phyloP scores from a whole-genome alignment of 2,329 filamentous ascomycete genomes.

The Alternaria longipes region DNA sequence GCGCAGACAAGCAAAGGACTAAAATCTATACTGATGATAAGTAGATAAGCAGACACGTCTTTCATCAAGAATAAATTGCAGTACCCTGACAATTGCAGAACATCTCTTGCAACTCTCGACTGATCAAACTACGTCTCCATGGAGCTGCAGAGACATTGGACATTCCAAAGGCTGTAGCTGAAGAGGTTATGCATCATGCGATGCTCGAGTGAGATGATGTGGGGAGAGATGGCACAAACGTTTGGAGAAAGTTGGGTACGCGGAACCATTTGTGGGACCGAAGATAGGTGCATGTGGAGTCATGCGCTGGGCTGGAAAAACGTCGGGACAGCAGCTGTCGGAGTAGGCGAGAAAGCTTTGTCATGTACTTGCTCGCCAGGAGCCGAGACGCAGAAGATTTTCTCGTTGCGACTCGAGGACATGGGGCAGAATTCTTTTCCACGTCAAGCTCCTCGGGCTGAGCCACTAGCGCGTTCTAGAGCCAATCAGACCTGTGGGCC shows the following conservation, averaged over 20 bases:
- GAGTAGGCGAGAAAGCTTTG: neutral
- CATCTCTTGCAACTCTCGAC: neutral
- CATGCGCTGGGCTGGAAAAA: neutral
- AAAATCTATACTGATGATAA: neutral
- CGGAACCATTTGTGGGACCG: neutral
- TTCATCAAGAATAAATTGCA: neutral
- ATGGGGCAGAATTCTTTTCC: conserved; percentile 6
- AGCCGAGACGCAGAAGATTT: neutral
- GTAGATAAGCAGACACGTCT: neutral
- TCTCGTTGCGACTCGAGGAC: neutral
- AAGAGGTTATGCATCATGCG: neutral
- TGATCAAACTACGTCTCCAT: too few species aligned
- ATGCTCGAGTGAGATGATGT: neutral
- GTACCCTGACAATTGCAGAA: neutral
- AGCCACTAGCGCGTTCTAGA: neutral
- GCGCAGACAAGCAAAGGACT: neutral
- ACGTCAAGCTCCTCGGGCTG: neutral
- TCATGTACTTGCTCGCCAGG: neutral
- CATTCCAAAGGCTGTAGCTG: too few species aligned
- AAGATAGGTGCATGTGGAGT: neutral
- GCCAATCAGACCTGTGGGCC: conserved; percentile 1
- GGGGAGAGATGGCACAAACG: neutral
- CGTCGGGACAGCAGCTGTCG: neutral
- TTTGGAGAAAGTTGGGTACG: neutral
- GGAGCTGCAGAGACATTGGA: neutral